A percentile compares a stretch with the other conserved stretches of the same genome.
phyloP scores from a whole-genome alignment of 768 basidiomycete genomes.

The Suillus paluster region DNA sequence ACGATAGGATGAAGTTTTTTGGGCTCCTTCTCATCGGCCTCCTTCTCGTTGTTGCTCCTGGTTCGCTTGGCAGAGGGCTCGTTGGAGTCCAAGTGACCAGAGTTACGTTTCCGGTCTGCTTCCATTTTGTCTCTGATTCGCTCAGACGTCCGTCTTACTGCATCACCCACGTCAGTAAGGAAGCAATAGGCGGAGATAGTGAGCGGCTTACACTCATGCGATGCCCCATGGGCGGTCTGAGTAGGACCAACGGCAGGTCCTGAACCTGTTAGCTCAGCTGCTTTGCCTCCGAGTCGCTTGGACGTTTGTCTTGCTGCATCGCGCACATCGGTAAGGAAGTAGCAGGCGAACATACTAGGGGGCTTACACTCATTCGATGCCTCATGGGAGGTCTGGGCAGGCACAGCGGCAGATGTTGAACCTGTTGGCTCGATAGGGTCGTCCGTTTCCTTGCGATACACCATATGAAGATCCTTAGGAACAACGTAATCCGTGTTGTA shows the following conservation, averaged over 20 bases:
- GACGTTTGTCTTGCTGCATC: not conserved
- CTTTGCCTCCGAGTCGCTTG: not conserved
- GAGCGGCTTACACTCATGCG: not conserved
- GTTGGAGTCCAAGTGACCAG: not conserved
- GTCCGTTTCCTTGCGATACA: not conserved
- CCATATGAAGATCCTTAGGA: not conserved
- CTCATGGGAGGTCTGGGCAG: not conserved
- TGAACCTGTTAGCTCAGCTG: not conserved
- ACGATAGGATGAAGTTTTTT: not conserved
- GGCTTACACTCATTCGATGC: not conserved
- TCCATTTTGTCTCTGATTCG: not conserved
- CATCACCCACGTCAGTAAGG: not conserved
- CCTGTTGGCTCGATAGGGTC: not conserved
- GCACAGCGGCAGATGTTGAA: not conserved
- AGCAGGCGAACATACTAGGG: not conserved
- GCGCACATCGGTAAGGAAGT: not conserved
- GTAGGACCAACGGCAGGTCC: not conserved
- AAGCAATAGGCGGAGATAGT: not conserved
- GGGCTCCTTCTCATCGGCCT: not conserved
- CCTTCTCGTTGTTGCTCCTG: not conserved
- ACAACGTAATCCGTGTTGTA: not conserved
- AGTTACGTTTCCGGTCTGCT: not conserved
- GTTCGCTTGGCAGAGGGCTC: not conserved
- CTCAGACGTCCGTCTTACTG: not conserved
- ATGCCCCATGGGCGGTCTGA: not conserved